Conservation (phyloP, 805 yeast genomes). For the Yarrowia yakushimensis region DNA sequence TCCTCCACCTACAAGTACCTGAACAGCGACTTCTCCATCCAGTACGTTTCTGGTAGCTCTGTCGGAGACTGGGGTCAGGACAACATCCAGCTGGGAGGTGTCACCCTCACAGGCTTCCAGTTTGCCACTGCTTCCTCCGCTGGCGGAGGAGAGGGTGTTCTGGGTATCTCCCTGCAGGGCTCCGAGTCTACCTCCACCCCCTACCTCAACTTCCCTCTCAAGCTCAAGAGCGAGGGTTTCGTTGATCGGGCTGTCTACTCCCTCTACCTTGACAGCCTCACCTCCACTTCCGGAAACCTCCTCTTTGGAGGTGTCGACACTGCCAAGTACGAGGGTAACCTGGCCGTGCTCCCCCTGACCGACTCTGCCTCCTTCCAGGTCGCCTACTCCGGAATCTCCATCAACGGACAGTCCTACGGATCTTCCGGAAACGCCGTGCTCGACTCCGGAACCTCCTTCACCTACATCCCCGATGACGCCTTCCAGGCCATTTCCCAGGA, state of each 20-base stretch:
- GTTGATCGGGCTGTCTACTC: conserved; percentile 44
- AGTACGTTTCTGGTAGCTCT: conserved; percentile 41
- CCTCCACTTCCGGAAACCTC: conserved; percentile 30
- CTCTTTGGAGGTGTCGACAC: conserved; percentile 33
- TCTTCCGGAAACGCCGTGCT: conserved; percentile 33
- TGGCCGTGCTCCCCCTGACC: conserved; percentile 40
- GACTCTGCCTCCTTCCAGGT: conserved; percentile 32
- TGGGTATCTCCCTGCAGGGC: conserved; percentile 29
- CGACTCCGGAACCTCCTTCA: conserved; percentile 54
- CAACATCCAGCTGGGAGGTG: conserved; percentile 47
- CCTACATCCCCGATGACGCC: conserved; percentile 43
- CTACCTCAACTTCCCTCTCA: conserved; percentile 38
- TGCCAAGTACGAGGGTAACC: conserved; percentile 27
- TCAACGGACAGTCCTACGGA: conserved; percentile 10
- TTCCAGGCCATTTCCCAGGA: conserved; percentile 32
- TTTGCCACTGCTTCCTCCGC: conserved; percentile 27
- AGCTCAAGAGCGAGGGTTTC: conserved; percentile 40
- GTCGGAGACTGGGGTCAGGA: conserved; percentile 60
- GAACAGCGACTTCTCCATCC: conserved; percentile 31
- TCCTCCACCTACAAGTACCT: conserved; percentile 32
- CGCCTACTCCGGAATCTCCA: conserved; percentile 38
- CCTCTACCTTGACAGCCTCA: conserved; percentile 40
- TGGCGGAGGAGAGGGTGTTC: conserved; percentile 23
- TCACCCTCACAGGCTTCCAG: conserved; percentile 40
- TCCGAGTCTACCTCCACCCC: conserved; percentile 27